Base-by-base conservation (phyloP, 2,329 filamentous ascomycete genomes). In the Cryphonectria nitschkei region DNA sequence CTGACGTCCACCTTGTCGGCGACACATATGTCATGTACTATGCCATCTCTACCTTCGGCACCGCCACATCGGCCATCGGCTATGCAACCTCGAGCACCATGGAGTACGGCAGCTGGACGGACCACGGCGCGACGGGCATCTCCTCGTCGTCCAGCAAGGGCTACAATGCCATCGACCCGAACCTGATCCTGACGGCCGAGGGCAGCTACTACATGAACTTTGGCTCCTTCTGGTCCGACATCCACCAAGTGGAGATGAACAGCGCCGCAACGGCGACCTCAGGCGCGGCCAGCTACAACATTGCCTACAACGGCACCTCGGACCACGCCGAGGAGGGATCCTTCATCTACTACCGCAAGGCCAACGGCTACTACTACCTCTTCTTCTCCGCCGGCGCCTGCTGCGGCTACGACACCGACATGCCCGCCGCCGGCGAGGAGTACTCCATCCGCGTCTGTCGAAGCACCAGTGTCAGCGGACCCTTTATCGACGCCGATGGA, bases 391-490 rank as follows among this genome's bases (percentile, higher is more conserved):
- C 81, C 1, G 90, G 90, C 1, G 82, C 81, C 41, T 92, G 90
- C 82, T 92, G 90, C 73, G 82, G 81, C n/a, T 90, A 87, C 73
- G 85, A 90, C 73, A 78, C 76, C 0, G 80, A 75, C 68, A 80
- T 77, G 69, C 88, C 89, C 0, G 84, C 87, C 0, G 65, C 81
- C 0, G 90, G 89, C 4, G 80, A 81, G n/a, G 90, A 92, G 79
- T 92, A 92, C 78, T 87, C 86, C 77, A 89, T 92, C 77, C 86
- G 85, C 75, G 88, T 90, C 37, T 92, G 90, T 80, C 81, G 89
- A n/a, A 88, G 86, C 4, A 81, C 78, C 0, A 82, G 79, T 8
- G 82, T 85, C 5, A 87, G 82, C 0, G 83, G 88, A 0, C 81
- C 81, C 1, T 93, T 89, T 75, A 87, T 86, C 37, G 90, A 92